Evolutionary conservation across 1,284 basidiomycete genomes (phyloP).

Genomic region (Heterobasidion occidentale): DNA sequence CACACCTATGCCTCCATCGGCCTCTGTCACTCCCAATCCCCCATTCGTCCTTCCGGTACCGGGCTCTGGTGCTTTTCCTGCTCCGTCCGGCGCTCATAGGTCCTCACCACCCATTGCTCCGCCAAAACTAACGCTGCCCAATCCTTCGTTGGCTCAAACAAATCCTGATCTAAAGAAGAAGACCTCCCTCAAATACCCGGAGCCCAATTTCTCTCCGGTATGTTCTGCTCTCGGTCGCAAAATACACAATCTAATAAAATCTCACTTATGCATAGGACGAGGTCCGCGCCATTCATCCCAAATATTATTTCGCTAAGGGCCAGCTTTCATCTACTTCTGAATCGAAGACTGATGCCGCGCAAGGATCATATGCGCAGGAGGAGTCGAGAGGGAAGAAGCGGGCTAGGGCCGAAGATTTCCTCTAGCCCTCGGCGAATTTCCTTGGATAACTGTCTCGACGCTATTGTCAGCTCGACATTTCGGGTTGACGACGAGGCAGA

Average conservation of each 20-base stretch:
- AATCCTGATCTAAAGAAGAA: slow-evolving; percentile 72
- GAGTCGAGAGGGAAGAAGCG: slow-evolving; percentile 70
- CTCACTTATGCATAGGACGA: slow-evolving; percentile 51
- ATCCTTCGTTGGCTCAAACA: slow-evolving; percentile 50
- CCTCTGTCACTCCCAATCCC: slow-evolving; percentile 9
- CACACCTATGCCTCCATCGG: slow-evolving; percentile 11
- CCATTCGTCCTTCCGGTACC: background rate
- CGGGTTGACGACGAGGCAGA: background rate
- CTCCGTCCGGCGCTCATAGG: background rate
- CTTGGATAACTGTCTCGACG: background rate
- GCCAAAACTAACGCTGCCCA: slow-evolving; percentile 43
- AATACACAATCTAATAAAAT: background rate
- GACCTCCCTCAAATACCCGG: slow-evolving; percentile 67
- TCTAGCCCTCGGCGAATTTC: slow-evolving; percentile 4
- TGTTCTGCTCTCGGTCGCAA: slow-evolving; percentile 14
- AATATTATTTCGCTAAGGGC: slow-evolving; percentile 57
- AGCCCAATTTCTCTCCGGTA: slow-evolving; percentile 73
- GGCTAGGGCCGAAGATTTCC: slow-evolving; percentile 70
- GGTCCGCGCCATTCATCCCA: slow-evolving; percentile 66
- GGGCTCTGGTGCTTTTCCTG: slow-evolving; percentile 6
- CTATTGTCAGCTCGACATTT: background rate
- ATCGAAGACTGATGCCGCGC: slow-evolving; percentile 17
- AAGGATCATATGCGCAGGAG: slow-evolving; percentile 26
- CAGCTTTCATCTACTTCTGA: slow-evolving; percentile 25
- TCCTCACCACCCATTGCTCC: slow-evolving; percentile 3